These are phyloP conservation scores for Boletellus sp. DNA, from an alignment of 768 basidiomycete genomes.

Conservation along the genomic window DNA sequence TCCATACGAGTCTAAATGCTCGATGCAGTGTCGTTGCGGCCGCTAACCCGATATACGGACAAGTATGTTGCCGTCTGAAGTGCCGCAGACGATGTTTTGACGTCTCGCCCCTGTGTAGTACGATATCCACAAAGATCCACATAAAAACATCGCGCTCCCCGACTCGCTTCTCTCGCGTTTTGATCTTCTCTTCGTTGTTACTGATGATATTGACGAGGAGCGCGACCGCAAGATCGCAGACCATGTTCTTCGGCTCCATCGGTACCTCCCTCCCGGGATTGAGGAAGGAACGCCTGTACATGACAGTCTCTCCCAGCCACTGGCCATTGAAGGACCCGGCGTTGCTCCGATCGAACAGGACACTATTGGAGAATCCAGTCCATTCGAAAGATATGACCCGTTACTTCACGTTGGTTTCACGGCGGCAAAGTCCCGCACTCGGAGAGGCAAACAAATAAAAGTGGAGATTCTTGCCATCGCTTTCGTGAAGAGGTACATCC, in stretches of 20 bases:
- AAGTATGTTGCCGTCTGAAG: slow-evolving; percentile 47
- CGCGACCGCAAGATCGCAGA: slow-evolving; percentile 94
- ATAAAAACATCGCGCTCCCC: slow-evolving; percentile 96
- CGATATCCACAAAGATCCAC: slow-evolving; percentile 98
- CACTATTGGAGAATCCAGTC: slow-evolving; percentile 46
- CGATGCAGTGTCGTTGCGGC: slow-evolving; percentile 97
- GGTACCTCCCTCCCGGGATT: slow-evolving; percentile 92
- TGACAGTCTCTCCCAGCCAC: slow-evolving; percentile 83
- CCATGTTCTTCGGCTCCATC: slow-evolving; percentile 95
- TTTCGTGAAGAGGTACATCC: slow-evolving; percentile 98
- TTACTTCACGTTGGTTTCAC: slow-evolving; percentile 84
- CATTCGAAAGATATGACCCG: slow-evolving; percentile 96
- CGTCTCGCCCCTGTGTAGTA: slow-evolving; percentile 52
- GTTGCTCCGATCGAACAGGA: slow-evolving; percentile 37
- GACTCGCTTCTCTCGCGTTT: slow-evolving; percentile 98
- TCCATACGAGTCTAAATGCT: slow-evolving; percentile 96
- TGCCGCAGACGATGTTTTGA: slow-evolving; percentile 6
- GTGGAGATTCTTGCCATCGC: slow-evolving; percentile 87
- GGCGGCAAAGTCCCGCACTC: slow-evolving; percentile 45
- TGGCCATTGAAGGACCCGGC: slow-evolving; percentile 79
- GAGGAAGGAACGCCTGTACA: slow-evolving; percentile 93
- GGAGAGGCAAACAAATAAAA: slow-evolving; percentile 56
- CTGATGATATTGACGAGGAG: slow-evolving; percentile 94
- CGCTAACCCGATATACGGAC: slow-evolving; percentile 97
- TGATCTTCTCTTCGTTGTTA: slow-evolving; percentile 96